Evolutionary conservation across 768 basidiomycete species (phyloP).

Genomic region (Arthromyces matolae): DNA sequence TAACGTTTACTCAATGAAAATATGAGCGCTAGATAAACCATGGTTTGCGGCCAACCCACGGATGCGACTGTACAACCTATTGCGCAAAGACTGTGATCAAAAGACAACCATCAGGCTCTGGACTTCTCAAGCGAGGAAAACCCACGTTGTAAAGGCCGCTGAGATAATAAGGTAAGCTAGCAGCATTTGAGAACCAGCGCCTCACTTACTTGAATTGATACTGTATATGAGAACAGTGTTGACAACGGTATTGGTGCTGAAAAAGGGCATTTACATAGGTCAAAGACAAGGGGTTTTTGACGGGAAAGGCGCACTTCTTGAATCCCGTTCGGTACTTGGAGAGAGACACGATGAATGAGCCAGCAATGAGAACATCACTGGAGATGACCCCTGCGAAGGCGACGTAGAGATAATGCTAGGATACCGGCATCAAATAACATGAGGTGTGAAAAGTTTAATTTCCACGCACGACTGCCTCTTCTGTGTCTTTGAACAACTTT

Average conservation of each 20-base stretch:
- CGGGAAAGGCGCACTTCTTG: not conserved
- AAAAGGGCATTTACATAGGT: not conserved
- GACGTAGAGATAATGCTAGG: not conserved
- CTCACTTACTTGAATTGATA: not conserved
- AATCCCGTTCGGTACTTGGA: not conserved
- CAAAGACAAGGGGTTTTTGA: not conserved
- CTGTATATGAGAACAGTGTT: not conserved
- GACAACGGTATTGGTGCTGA: not conserved
- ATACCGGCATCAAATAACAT: not conserved
- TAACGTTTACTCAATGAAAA: not conserved
- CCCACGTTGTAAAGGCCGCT: not conserved
- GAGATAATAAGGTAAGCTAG: not conserved
- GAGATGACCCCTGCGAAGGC: not conserved
- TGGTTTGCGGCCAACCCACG: slow-evolving; percentile 1
- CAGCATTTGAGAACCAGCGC: not conserved
- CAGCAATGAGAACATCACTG: not conserved
- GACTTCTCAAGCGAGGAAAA: not conserved
- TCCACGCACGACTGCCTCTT: too few species aligned
- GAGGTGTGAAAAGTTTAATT: too few species aligned
- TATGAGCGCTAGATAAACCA: not conserved
- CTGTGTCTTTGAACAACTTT: not conserved
- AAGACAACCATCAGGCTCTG: not conserved
- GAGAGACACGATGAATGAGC: not conserved
- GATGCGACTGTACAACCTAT: not conserved
- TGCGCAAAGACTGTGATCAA: not conserved